These are phyloP conservation scores for Agaricus bisporus DNA, from an alignment of 768 basidiomycete species.

Conservation along the genomic window DNA sequence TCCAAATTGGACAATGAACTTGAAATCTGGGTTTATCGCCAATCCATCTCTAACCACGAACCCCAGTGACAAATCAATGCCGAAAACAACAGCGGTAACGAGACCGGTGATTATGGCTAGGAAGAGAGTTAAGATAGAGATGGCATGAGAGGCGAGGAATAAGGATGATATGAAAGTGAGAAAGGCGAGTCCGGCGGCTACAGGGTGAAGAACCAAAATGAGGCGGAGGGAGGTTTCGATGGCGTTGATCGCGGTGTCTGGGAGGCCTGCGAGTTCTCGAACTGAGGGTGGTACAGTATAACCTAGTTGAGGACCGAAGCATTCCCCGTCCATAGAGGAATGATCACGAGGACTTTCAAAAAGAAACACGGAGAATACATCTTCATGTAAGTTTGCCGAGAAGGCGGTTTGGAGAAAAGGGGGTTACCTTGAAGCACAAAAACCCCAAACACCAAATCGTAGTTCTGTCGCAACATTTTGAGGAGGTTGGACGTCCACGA, in stretches of 20 bases:
- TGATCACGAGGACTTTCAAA: slow-evolving; percentile 18
- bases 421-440: slow-evolving; percentile 55
- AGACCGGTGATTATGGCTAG: slow-evolving; percentile 51
- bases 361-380: slow-evolving; percentile 17
- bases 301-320: slow-evolving; percentile 61
- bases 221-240: slow-evolving; percentile 45
- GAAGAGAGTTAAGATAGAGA: slow-evolving; percentile 55
- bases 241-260: slow-evolving; percentile 34
- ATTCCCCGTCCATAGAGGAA: slow-evolving; percentile 36
- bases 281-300: slow-evolving; percentile 54
- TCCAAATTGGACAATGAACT: slow-evolving; percentile 50
- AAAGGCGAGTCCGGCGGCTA: slow-evolving; percentile 55
- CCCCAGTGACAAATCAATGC: slow-evolving; percentile 57
- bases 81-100: slow-evolving; percentile 48
- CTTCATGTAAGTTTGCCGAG: slow-evolving; percentile 9
- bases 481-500: slow-evolving; percentile 19
- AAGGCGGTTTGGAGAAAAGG: background rate
- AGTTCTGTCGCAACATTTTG: slow-evolving; percentile 55
- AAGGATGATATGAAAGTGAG: slow-evolving; percentile 45
- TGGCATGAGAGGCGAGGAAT: slow-evolving; percentile 50
- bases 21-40: slow-evolving; percentile 27
- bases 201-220: slow-evolving; percentile 65
- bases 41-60: slow-evolving; percentile 43
- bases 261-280: slow-evolving; percentile 36
- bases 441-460: slow-evolving; percentile 79